Percentiles rank a stretch among this genome's conserved stretches.
Evolutionary conservation across 345 rosid genomes (phyloP).

Genomic region (Conringia planisiliqua): DNA sequence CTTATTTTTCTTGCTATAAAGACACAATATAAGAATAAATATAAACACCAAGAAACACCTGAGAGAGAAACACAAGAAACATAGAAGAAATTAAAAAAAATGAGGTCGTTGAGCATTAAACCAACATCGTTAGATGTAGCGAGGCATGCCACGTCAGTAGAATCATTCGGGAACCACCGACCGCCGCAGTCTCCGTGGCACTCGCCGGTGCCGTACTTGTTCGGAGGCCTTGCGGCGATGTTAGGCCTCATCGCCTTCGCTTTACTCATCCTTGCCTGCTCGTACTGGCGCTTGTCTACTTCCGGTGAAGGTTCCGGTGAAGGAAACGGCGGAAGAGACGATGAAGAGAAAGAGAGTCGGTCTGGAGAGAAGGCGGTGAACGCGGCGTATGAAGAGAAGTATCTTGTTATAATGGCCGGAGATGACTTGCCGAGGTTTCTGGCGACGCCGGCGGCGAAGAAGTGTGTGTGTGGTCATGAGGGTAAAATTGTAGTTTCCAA

Average conservation of each 20-base stretch:
- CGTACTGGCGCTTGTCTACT: conserved; percentile 53
- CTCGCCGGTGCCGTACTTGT: conserved; percentile 76
- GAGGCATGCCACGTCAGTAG: conserved; percentile 19
- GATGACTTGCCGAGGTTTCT: conserved; percentile 58
- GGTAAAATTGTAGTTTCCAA: background rate
- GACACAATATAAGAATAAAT: background rate
- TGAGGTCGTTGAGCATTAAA: conserved; percentile 20
- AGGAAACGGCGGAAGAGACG: conserved; percentile 34
- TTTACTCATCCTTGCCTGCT: conserved; percentile 63
- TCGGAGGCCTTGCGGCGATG: conserved; percentile 76
- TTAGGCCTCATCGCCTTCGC: conserved; percentile 69
- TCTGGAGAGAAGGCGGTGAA: conserved; percentile 16
- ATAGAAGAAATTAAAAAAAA: background rate
- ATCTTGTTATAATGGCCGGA: conserved; percentile 75
- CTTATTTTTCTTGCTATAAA: background rate
- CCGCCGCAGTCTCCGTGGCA: conserved; percentile 55
- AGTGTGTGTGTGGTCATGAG: conserved; percentile 33
- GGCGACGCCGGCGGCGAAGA: conserved; percentile 53
- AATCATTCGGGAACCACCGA: conserved; percentile 10
- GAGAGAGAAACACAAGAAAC: background rate
- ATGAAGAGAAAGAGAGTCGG: conserved; percentile 37
- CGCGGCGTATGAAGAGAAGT: conserved; percentile 46
- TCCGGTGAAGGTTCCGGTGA: conserved; percentile 30
- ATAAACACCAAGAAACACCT: background rate
- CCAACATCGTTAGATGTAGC: conserved; percentile 19